Base-by-base conservation (phyloP, 1,284 basidiomycete genomes). In the Exobasidium rhododendri region DNA sequence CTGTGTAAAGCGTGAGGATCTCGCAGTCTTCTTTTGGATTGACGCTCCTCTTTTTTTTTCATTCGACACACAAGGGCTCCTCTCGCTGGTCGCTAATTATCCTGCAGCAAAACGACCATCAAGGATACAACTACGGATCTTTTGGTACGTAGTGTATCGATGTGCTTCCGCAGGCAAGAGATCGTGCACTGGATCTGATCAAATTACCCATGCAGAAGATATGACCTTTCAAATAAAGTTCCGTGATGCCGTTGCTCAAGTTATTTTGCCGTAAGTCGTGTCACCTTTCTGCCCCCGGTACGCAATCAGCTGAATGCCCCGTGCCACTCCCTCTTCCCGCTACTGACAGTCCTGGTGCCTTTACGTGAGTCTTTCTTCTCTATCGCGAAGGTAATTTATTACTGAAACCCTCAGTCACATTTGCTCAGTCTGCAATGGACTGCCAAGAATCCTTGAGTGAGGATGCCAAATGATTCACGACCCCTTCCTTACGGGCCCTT, bases 91-190 rank as follows among this genome's bases (percentile, higher is more conserved):
- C 68, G 22, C 7, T 73, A 20, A 43, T 69, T 3, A n/a, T 73
- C 35, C 32, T 71, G 20, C 68, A 71, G 56, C 69, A 69, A 64
- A 66, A 72, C 61, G 70, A 72, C 47, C 68, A 72, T 29, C 69
- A 50, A 24, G 47, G 47, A 6, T 50, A 50, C 26, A 26, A 50
- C 13, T 40, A 40, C 17, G 35, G 35, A 17, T 40, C 35, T 40
- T 40, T 40, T 40, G 35, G 35, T 40, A 17, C 7, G 35, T 40
- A 40, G 7, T 17, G 35, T 40, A n/a, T n/a, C n/a, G n/a, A n/a
- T n/a, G n/a, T n/a, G n/a, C n/a, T n/a, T n/a, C n/a, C n/a, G n/a
- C n/a, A n/a, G n/a, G n/a, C n/a, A n/a, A n/a, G n/a, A n/a, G n/a
- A n/a, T n/a, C n/a, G 44, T 3, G 44, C 44, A 3, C n/a, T 45